Evolutionary conservation across 768 basidiomycete genomes (phyloP), one percentile per base, ranked within the genome.

Genomic region (Naganishia vishniacii): DNA sequence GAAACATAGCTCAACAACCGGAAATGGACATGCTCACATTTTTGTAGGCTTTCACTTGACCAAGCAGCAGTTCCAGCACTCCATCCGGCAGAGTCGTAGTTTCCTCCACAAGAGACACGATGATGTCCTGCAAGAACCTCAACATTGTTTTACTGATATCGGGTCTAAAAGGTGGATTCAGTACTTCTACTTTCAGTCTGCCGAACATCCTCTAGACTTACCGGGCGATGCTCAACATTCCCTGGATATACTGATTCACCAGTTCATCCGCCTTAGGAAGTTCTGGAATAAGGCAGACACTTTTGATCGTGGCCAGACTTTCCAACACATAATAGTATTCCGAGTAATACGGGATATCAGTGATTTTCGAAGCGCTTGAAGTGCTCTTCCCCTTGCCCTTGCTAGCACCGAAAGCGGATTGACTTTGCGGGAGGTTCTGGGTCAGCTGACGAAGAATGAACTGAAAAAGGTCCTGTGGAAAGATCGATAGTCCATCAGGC

Each of bases 261-360:
- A 73, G 83, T 53, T 91, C 88, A 65, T 97, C 94, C 12, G 86
- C 85, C 37, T 84, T 84, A 3, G 87, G 89, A 15, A 97, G 83
- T 78, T 98, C 94, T 78, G 90, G 91, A 16, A 95, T 86, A 69
- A 98, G 83, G 13, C 92, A 90, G 31, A 95, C 87, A 69, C 88
- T 90, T 82, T 97, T 97, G 72, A 97, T 92, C 34, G 88, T 88
- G 1, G 91, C 89, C 26, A 99, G 81, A 26, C 87, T 90, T 71
- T 98, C 91, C 29, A 98, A 83, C n/a, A 97, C 83, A 72, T 92
- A 91, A 71, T 87, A 94, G 78, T 95, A 98, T 77, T 97, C 87
- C 62, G 86, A 84, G 75, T 91, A 94, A 72, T 92, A 94, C 0
- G 89, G 83, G 0, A 86, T 82, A 62, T 93, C 89, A 0, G 85